Evolutionary conservation across 2,329 filamentous ascomycete genomes (phyloP), one percentile per base, ranked within the genome.

Genomic region (Cercospora zeina): DNA sequence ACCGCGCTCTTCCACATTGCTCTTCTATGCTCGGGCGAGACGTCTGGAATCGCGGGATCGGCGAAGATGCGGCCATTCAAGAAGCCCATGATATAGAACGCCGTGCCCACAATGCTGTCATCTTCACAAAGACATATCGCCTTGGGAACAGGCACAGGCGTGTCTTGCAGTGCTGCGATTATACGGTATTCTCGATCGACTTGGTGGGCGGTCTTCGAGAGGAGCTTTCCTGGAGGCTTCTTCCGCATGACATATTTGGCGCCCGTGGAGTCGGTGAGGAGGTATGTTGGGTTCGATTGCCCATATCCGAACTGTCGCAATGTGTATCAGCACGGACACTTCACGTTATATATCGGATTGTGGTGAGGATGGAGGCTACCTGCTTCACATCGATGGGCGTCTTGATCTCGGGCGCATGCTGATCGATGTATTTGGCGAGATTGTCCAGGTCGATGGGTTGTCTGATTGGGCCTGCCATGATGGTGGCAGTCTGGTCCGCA

Each of bases 81-180:
- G 75, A 95, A 97, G 75, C 91, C 88, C 95, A 99, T 97, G 73
- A 97, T 88, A 79, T 99, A 97, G 77, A 97, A 99, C 5, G 92
- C 85, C 7, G 93, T 97, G 60, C 93, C 95, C 66, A 97, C 82
- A 37, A 97, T 82, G 61, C 77, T 79, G 42, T 82, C 80, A 77
- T 97, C 93, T 76, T 96, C 89, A 78, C 95, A 99, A 16, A 97
- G 84, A 71, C 88, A 89, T 75, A 91, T 89, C 10, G 91, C 86
- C 75, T 85, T 88, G 4, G 95, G 95, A 0, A 96, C 91, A 0
- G 93, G 90, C 8, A 97, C 92, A 73, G 90, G 87, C 19, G 91
- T 96, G 58, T 80, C 66, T 87, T 69, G 85, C 33, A 97, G 83
- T 2, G 93, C 93, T 74, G 90, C 86, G 72, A 97, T 89, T 73